Conservation (phyloP, 2,329 filamentous ascomycete species). For the Arthroderma sp. region DNA sequence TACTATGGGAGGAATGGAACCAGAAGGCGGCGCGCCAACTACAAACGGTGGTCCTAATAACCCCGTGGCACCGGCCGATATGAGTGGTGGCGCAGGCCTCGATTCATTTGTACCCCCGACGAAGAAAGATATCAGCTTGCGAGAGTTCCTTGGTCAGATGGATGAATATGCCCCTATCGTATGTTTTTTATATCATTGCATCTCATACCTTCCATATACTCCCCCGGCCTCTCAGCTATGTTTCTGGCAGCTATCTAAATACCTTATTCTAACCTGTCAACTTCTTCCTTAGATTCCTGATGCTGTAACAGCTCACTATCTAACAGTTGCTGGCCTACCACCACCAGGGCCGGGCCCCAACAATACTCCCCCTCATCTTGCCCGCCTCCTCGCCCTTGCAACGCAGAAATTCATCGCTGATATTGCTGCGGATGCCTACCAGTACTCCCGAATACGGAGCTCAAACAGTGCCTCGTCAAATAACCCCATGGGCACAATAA, state of each 20-base stretch:
- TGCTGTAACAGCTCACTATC: constrained; percentile 94
- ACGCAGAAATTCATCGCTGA: constrained; percentile 98
- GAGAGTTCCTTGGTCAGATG: constrained; percentile 91
- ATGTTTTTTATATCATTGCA: constrained; percentile 25
- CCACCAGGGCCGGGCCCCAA: constrained; percentile 75
- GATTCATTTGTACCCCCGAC: constrained; percentile 45
- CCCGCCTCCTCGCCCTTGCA: constrained; percentile 87
- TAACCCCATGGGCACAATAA: constrained; percentile 80
- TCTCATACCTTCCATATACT: background rate
- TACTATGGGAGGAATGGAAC: constrained; percentile 11
- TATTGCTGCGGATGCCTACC: constrained; percentile 92
- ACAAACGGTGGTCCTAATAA: constrained; percentile 11
- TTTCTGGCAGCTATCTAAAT: background rate
- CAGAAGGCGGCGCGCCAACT: constrained; percentile 8
- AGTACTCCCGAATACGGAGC: constrained; percentile 91
- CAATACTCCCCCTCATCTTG: constrained; percentile 62
- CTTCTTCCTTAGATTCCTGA: constrained; percentile 65
- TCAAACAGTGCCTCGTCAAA: constrained; percentile 75
- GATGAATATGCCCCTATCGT: constrained; percentile 97
- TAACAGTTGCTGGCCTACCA: constrained; percentile 87
- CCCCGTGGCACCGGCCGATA: constrained; percentile 7
- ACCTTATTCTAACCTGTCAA: background rate
- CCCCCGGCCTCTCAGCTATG: background rate
- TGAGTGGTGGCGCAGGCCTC: constrained; percentile 22
- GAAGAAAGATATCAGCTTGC: constrained; percentile 81